A percentile compares a stretch with the other conserved stretches of the same genome.
Conservation (phyloP, 805 yeast genomes). For the Sugiyamaella boreocaroliniensis region DNA sequence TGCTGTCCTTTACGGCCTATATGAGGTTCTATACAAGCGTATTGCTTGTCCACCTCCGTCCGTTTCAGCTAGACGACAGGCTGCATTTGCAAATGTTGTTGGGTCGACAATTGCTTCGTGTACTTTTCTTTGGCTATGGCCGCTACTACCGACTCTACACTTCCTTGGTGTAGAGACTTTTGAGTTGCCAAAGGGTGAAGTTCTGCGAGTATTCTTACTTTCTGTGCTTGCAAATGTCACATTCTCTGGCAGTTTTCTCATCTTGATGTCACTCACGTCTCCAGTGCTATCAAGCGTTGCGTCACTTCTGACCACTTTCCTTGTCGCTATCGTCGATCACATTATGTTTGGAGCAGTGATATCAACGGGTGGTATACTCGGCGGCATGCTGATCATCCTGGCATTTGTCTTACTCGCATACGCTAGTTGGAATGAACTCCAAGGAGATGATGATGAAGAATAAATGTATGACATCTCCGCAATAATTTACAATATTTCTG, state of each 20-base stretch:
- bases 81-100: conserved; percentile 71
- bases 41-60: conserved; percentile 66
- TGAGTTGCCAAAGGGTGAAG: conserved; percentile 40
- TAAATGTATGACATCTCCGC: conserved; percentile 7
- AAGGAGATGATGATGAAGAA: conserved; percentile 32
- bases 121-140: conserved; percentile 46
- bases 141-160: conserved; percentile 44
- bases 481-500: neutral
- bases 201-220: conserved; percentile 41
- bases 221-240: conserved; percentile 58
- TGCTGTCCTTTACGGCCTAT: conserved; percentile 70
- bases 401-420: conserved; percentile 57
- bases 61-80: conserved; percentile 61
- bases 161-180: conserved; percentile 52
- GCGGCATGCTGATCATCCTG: conserved; percentile 59
- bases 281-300: conserved; percentile 72
- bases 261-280: conserved; percentile 75
- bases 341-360: conserved; percentile 52
- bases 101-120: conserved; percentile 61
- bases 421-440: conserved; percentile 32
- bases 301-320: conserved; percentile 65
- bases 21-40: conserved; percentile 77
- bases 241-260: conserved; percentile 65
- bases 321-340: conserved; percentile 77
- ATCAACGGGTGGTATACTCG: conserved; percentile 51